Base-by-base conservation (phyloP, 2,329 filamentous ascomycete species). In the Colletotrichum salicis region DNA sequence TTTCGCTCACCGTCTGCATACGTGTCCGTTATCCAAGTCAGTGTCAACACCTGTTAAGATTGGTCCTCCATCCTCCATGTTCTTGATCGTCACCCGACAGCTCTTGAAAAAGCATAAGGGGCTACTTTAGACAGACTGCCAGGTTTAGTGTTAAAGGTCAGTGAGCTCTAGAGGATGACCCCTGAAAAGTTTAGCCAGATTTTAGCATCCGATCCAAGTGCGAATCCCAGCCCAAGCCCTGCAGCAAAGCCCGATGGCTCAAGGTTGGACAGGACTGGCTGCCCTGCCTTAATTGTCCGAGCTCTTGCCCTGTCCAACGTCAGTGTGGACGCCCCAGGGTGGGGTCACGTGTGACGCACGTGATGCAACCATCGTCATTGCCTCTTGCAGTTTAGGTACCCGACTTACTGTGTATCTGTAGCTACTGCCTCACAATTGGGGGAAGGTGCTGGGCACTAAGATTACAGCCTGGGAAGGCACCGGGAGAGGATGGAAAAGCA, bases 261-360 rank as follows among this genome's bases (percentile, higher is more conserved):
- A 24, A 52, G 33, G 29, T 12, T 27, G 29, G 7, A 24, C 19
- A 4, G 12, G 37, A 41, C 41, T 48, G 41, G 19, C 27, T 61
- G 58, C 41, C n/a, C 27, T 12, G 27, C 59, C 41, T 48, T 48
- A 48, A 48, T 48, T 48, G 41, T 48, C 41, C 41, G 41, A 48
- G 19, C 7, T 61, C 37, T 61, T 22, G 45, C 41, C 41, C n/a
- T 31, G 27, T 22, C 10, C 51, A 67, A 70, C 29, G 56, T 70
- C 56, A 61, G 64, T 13, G 58, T 61, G 57, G 51, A 54, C 60
- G 35, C 62, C 8, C 52, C 63, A 45, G 54, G 63, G 63, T 65
- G 54, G 63, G 35, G 63, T 65, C 63, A 71, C 69, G 64, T 71
- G 69, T 59, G 33, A 63, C 69, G 58, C 69, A 71, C 69, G 69